Conservation (phyloP, 208 protist genomes). For the Naegleria lovaniensis region DNA sequence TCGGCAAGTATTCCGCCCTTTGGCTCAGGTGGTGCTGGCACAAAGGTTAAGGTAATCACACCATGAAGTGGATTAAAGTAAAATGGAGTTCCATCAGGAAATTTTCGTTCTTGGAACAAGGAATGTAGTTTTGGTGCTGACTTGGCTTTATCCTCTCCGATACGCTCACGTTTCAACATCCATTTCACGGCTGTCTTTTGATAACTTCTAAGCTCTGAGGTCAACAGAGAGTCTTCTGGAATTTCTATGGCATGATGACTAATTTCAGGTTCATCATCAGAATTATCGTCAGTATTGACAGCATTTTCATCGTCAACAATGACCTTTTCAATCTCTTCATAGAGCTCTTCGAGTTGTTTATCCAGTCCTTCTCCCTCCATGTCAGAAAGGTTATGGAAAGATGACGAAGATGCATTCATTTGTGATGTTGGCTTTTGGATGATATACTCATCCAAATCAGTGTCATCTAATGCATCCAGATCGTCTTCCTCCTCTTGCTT, state of each 20-base stretch:
- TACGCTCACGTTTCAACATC: constrained; percentile 8
- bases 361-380: not conserved
- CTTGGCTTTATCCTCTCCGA: not conserved
- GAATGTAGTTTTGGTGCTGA: not conserved
- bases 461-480: not conserved
- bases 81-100: not conserved
- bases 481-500: not conserved
- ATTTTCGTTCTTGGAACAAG: not conserved
- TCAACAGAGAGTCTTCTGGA: not conserved
- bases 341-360: not conserved
- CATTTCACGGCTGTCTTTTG: constrained; percentile 18
- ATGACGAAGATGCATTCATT: not conserved
- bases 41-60: not conserved
- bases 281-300: not conserved
- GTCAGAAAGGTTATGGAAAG: not conserved
- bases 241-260: not conserved
- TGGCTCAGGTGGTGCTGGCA: constrained; percentile 15
- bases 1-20: constrained; percentile 34
- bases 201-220: not conserved
- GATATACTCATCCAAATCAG: not conserved
- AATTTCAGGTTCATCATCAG: not conserved
- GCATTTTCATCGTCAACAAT: not conserved
- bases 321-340: not conserved
- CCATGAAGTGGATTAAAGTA: not conserved
- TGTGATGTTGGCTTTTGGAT: not conserved